Evolutionary conservation across 2,329 filamentous ascomycete genomes (phyloP).

Genomic region (Fusarium sp.): DNA sequence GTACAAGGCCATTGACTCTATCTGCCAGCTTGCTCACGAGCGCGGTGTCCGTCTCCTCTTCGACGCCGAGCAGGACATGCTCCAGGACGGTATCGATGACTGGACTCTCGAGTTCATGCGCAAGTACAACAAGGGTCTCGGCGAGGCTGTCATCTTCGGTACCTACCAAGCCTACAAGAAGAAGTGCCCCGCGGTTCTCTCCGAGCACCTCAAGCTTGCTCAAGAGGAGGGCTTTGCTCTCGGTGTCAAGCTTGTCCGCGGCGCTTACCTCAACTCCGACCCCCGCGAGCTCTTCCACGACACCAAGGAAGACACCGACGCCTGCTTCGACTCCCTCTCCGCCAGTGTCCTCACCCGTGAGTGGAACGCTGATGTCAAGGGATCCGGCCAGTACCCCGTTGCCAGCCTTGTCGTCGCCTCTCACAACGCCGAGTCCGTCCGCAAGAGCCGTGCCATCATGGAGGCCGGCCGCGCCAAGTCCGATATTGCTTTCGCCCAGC

Average conservation of each 20-base stretch:
- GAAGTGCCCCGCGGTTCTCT: conserved; percentile 66
- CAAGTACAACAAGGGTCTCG: conserved; percentile 76
- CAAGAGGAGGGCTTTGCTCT: conserved; percentile 71
- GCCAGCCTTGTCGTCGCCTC: conserved; percentile 80
- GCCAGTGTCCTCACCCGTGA: conserved; percentile 73
- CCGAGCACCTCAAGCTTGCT: conserved; percentile 70
- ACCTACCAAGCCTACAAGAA: conserved; percentile 85
- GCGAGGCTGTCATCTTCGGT: conserved; percentile 79
- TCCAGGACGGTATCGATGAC: conserved; percentile 83
- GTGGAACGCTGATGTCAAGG: conserved; percentile 53
- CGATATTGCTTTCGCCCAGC: conserved; percentile 68
- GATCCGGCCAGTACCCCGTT: conserved; percentile 62
- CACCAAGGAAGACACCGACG: conserved; percentile 77
- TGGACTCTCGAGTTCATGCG: conserved; percentile 84
- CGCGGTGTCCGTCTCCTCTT: conserved; percentile 81
- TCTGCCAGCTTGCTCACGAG: conserved; percentile 77
- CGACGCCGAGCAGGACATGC: conserved; percentile 84
- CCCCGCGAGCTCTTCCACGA: conserved; percentile 77
- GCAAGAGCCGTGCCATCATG: conserved; percentile 64
- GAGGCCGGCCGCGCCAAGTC: conserved; percentile 58
- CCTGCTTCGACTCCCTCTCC: conserved; percentile 78
- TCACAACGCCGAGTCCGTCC: conserved; percentile 82
- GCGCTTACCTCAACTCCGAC: conserved; percentile 78
- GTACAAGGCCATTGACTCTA: conserved; percentile 75
- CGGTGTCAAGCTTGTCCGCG: conserved; percentile 80